Evolutionary conservation across 2,329 filamentous ascomycete genomes (phyloP), one percentile per base, ranked within the genome.

Genomic region (Fusarium verticillioides): DNA sequence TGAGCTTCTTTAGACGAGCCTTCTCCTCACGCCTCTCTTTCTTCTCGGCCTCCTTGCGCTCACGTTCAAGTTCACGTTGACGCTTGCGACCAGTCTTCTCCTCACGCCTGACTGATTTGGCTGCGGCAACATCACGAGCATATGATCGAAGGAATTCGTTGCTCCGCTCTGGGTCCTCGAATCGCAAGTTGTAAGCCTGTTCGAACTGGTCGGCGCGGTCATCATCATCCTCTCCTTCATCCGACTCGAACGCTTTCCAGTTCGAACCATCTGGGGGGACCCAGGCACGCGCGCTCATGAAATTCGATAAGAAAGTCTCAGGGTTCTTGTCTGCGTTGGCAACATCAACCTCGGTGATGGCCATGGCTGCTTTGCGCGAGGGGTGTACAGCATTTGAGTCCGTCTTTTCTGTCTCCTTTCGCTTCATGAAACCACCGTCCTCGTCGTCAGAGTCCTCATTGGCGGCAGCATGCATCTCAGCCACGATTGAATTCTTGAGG

Each of bases 261-360:
- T 88, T 88, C 28, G 89, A 86, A 46, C 86, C 87, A 59, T 89
- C 90, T 15, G 89, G 88, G 1, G 93, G 90, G 11, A 96, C 89
- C 96, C 96, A 99, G 21, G 95, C 96, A 66, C 95, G 91, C 12
- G 95, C 89, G n/a, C 93, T 89, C 89, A 99, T 90, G 84, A 97
- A 99, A 82, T 98, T 97, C 61, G 94, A 96, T n/a, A 99, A 85
- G 81, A 94, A 99, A 2, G 89, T 92, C 79, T 98, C 96, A 0
- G 96, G 96, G 79, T 99, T 92, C 81, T 94, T 93, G 78, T 97
- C 93, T 42, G 96, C 95, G 66, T 89, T 88, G 53, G 90, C 87
- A 47, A 97, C 85, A 76, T 96, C 92, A 18, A 89, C 78, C 62
- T 94, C 86, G 30, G 87, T 83, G 56, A 87, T 81, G 72, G 87